Conservation (phyloP, 495 filamentous ascomycete genomes). For the Penicillium pulvis region DNA sequence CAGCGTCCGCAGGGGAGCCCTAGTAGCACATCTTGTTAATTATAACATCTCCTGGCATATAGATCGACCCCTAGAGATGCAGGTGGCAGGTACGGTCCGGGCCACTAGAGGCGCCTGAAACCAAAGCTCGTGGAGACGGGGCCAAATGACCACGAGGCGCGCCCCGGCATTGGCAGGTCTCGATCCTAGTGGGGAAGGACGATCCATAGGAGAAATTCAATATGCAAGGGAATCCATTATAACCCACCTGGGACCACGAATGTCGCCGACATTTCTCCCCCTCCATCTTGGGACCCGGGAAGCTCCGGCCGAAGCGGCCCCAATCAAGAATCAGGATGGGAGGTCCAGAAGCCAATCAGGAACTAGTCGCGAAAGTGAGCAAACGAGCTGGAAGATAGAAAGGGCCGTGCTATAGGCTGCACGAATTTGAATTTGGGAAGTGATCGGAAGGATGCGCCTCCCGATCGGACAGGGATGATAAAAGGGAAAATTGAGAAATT, state of each 20-base stretch:
- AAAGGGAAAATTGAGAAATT: neutral
- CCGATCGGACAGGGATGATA: neutral
- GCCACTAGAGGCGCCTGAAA: neutral
- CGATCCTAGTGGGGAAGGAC: neutral
- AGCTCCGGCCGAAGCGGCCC: slow-evolving; percentile 2
- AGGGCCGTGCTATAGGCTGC: neutral
- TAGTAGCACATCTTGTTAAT: slow-evolving; percentile 5
- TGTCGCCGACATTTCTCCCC: slow-evolving; percentile 18
- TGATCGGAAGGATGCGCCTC: neutral
- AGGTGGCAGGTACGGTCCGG: neutral
- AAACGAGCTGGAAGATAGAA: neutral
- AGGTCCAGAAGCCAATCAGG: neutral
- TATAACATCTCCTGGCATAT: neutral
- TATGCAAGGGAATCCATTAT: neutral
- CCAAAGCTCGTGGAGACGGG: neutral
- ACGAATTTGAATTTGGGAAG: slow-evolving; percentile 3
- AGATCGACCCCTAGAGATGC: neutral
- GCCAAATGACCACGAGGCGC: neutral
- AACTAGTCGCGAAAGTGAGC: neutral
- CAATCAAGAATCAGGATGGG: neutral
- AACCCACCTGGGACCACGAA: slow-evolving; percentile 20
- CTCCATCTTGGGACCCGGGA: slow-evolving; percentile 4
- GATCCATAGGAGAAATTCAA: neutral
- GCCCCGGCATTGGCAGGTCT: neutral
- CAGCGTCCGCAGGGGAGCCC: slow-evolving; percentile 9